Conservation (phyloP, 2,329 filamentous ascomycete species). For the Calonectria pauciramosa region DNA sequence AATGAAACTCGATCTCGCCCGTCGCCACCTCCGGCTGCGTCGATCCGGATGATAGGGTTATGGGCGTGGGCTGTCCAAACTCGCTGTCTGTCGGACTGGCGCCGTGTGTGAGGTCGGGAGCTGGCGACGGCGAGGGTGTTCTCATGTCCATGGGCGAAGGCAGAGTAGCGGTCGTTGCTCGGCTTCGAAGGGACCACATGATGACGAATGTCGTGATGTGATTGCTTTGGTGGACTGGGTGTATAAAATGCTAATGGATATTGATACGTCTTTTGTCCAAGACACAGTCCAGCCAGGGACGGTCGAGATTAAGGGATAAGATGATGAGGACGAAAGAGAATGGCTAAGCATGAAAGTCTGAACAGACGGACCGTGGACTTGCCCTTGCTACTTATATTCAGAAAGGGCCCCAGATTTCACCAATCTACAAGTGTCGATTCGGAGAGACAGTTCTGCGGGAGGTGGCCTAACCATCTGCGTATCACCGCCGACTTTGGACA, state of each 20-base stretch:
- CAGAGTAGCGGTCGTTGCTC: not conserved
- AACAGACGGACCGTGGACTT: not conserved
- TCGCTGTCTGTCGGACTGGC: not conserved
- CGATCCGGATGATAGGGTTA: not conserved
- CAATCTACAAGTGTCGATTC: not conserved
- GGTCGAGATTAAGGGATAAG: conserved; percentile 3
- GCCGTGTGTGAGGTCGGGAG: conserved; percentile 1
- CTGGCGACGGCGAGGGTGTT: conserved; percentile 17
- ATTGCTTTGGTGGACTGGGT: not conserved
- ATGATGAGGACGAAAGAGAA: not conserved
- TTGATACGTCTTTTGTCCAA: not conserved
- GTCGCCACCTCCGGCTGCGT: not conserved
- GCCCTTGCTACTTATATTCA: conserved; percentile 9
- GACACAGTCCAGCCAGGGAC: conserved; percentile 7
- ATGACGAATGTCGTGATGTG: not conserved
- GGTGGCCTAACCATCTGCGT: conserved; percentile 31
- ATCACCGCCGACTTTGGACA: conserved; percentile 39
- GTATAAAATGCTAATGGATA: not conserved
- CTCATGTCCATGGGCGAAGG: conserved; percentile 3
- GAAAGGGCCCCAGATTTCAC: not conserved
- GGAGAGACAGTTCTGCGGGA: conserved; percentile 3
- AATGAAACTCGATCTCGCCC: not conserved
- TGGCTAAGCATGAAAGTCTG: not conserved
- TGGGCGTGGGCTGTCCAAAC: conserved; percentile 4
- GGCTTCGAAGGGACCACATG: conserved; percentile 14